Conservation (phyloP, 345 rosid genomes). For the Brassica rapa region DNA sequence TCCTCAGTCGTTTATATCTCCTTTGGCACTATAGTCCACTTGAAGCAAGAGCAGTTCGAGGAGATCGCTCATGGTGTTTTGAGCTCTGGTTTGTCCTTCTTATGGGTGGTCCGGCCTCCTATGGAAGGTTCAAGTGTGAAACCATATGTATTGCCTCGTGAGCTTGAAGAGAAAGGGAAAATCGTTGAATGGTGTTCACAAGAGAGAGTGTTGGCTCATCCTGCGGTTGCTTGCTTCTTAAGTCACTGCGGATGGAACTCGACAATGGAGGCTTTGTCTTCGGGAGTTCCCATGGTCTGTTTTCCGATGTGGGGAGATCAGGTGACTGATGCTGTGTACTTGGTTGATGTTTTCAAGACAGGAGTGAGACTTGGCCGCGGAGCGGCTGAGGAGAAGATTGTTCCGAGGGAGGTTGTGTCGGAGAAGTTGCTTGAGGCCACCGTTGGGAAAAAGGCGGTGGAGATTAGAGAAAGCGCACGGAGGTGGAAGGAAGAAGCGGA, state of each 20-base stretch:
- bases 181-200: conserved; percentile 42
- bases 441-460: conserved; percentile 53
- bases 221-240: conserved; percentile 36
- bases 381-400: conserved; percentile 50
- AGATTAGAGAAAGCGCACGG: conserved; percentile 50
- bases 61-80: neutral
- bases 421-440: conserved; percentile 57
- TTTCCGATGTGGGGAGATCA: conserved; percentile 88
- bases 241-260: conserved; percentile 49
- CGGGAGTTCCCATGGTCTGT: conserved; percentile 67
- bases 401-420: conserved; percentile 55
- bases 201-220: conserved; percentile 38
- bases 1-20: neutral
- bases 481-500: conserved; percentile 65
- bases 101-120: neutral
- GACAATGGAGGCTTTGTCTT: conserved; percentile 64
- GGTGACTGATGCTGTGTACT: conserved; percentile 65
- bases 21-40: neutral
- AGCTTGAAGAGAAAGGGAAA: conserved; percentile 25
- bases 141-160: conserved; percentile 22
- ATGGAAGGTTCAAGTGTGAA: neutral
- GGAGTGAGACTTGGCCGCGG: conserved; percentile 74
- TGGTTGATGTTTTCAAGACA: conserved; percentile 60
- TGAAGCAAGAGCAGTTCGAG: neutral
- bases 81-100: neutral